Conservation (phyloP, 208 protist genomes). For the Wallacemonas sp. region DNA sequence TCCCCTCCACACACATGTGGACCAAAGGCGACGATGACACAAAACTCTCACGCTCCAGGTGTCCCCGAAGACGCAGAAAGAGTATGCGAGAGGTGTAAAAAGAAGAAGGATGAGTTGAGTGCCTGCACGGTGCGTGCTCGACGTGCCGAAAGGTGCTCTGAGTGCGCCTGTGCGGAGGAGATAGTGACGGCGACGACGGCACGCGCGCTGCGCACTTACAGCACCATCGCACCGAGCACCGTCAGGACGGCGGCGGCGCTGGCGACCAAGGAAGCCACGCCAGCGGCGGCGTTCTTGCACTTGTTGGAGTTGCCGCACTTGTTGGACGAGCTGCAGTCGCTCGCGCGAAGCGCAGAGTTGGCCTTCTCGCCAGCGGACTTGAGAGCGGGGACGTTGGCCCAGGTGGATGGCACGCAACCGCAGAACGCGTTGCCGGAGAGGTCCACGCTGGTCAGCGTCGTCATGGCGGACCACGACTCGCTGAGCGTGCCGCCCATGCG, state of each 20-base stretch:
- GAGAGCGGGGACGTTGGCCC: constrained; percentile 7
- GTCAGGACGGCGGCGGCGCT: not conserved
- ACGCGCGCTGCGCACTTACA: not conserved
- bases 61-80: too few species aligned
- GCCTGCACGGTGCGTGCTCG: too few species aligned
- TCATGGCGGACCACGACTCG: constrained; percentile 11
- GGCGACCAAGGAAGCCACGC: not conserved
- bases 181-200: too few species aligned
- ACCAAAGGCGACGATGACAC: too few species aligned
- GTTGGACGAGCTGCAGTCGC: not conserved
- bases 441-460: constrained; percentile 10
- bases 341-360: not conserved
- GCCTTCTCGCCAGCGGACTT: constrained; percentile 7
- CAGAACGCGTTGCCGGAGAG: constrained; percentile 20
- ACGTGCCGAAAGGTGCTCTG: too few species aligned
- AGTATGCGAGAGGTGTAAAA: too few species aligned
- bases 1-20: too few species aligned
- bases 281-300: not conserved
- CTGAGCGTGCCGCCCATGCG: constrained; percentile 20
- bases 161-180: too few species aligned
- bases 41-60: too few species aligned
- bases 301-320: not conserved
- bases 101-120: too few species aligned
- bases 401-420: constrained; percentile 14
- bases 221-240: not conserved